These are phyloP conservation scores for Cudoniella acicularis DNA, from an alignment of 495 filamentous ascomycete genomes.

Conservation along the genomic window DNA sequence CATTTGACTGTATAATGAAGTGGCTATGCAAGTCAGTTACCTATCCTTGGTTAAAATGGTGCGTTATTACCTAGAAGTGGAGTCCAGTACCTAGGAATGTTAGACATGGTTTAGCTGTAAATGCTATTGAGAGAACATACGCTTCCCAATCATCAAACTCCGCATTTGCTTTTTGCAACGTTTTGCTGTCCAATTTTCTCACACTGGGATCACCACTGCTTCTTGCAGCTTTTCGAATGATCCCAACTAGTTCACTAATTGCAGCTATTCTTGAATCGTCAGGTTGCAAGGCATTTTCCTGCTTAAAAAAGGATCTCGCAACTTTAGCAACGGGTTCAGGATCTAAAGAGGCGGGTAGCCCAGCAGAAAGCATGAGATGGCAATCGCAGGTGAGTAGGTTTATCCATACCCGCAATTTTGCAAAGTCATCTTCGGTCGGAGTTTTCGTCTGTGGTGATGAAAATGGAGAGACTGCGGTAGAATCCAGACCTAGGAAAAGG, in stretches of 20 bases:
- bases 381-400: constrained; percentile 1
- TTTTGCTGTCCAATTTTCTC: neutral
- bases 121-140: neutral
- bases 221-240: neutral
- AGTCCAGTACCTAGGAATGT: neutral
- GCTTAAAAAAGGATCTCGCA: neutral
- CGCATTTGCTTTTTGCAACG: neutral
- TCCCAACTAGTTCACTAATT: neutral
- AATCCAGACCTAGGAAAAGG: neutral
- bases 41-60: neutral
- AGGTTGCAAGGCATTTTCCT: neutral
- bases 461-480: neutral
- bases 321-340: neutral
- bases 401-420: neutral
- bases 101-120: neutral
- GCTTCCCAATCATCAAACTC: neutral
- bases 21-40: neutral
- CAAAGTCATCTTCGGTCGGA: neutral
- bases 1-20: neutral
- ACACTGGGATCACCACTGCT: constrained; percentile 3
- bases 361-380: neutral
- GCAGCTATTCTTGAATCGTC: neutral
- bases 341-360: neutral
- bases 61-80: neutral
- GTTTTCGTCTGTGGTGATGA: neutral